Evolutionary conservation across 2,329 filamentous ascomycete species (phyloP).

Genomic region (Fusarium transvaalense): DNA sequence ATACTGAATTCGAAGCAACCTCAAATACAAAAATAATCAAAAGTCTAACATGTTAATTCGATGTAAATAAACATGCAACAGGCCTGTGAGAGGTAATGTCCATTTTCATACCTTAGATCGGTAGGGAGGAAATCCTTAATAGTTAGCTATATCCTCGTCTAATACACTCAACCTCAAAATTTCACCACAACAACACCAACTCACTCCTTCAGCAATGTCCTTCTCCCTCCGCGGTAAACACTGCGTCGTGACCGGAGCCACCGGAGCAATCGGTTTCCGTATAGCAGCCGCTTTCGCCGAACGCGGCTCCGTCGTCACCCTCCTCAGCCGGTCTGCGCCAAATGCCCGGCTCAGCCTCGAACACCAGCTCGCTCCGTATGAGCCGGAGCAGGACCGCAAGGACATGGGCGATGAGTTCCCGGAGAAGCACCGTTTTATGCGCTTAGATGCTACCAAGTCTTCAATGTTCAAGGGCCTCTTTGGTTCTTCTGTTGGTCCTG

Average conservation of each 20-base stretch:
- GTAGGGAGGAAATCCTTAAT: background rate
- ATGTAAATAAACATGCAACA: background rate
- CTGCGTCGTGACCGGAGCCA: constrained; percentile 76
- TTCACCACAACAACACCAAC: constrained; percentile 15
- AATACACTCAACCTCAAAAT: constrained; percentile 15
- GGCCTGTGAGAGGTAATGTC: no score
- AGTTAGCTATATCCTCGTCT: background rate
- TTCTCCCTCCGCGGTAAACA: constrained; percentile 61
- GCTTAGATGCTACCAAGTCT: constrained; percentile 50
- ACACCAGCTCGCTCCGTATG: constrained; percentile 49
- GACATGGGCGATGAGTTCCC: constrained; percentile 29
- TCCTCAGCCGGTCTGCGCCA: constrained; percentile 69
- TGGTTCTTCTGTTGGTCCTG: constrained; percentile 48
- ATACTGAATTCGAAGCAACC: background rate
- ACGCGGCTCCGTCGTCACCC: constrained; percentile 70
- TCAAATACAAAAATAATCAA: background rate
- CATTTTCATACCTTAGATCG: background rate
- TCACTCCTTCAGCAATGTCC: constrained; percentile 37
- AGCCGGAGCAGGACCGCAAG: constrained; percentile 11
- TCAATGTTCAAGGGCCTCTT: constrained; percentile 52
- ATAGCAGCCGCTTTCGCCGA: constrained; percentile 75
- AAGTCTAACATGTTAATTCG: background rate
- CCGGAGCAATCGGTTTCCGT: constrained; percentile 76
- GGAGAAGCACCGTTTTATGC: constrained; percentile 52
- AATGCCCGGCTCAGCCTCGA: constrained; percentile 59